phyloP scores from a whole-genome alignment of 1,284 basidiomycete genomes.

The Wallemia mellicola region DNA sequence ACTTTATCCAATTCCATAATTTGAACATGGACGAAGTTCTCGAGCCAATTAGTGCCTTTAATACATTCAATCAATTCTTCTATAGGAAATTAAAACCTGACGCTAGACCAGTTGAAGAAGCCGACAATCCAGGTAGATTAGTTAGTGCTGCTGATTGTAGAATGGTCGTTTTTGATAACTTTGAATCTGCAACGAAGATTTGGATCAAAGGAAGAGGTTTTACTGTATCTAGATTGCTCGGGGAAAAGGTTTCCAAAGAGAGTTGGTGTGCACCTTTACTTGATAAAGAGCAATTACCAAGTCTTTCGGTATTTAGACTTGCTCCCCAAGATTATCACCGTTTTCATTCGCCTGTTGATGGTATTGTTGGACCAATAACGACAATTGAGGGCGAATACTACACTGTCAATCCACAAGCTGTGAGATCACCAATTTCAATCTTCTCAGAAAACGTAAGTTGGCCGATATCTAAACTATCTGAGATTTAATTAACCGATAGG shows the following conservation, averaged over 20 bases:
- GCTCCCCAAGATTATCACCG: conserved; percentile 79
- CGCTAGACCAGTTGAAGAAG: conserved; percentile 44
- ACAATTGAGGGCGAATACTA: conserved; percentile 18
- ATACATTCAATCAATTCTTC: conserved; percentile 29
- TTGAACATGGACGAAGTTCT: conserved; percentile 53
- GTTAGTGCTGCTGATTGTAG: conserved; percentile 80
- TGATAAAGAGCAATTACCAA: not conserved
- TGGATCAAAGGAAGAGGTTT: conserved; percentile 98
- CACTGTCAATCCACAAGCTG: conserved; percentile 37
- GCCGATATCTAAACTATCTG: not conserved
- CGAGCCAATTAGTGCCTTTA: conserved; percentile 55
- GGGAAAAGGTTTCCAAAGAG: conserved; percentile 37
- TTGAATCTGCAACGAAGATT: conserved; percentile 50
- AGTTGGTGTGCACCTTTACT: conserved; percentile 27
- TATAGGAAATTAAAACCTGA: conserved; percentile 63
- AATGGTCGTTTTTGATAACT: conserved; percentile 67
- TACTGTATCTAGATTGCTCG: conserved; percentile 43
- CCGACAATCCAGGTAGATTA: conserved; percentile 39
- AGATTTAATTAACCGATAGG: conserved; percentile 18
- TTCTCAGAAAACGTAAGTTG: not conserved
- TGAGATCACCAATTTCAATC: conserved; percentile 7
- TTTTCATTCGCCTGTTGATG: conserved; percentile 76
- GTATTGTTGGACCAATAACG: conserved; percentile 14
- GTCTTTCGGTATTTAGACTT: conserved; percentile 54
- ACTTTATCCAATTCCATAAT: conserved; percentile 71